Base-by-base conservation (phyloP, 345 rosid genomes). In the Arabidopsis suecica region DNA sequence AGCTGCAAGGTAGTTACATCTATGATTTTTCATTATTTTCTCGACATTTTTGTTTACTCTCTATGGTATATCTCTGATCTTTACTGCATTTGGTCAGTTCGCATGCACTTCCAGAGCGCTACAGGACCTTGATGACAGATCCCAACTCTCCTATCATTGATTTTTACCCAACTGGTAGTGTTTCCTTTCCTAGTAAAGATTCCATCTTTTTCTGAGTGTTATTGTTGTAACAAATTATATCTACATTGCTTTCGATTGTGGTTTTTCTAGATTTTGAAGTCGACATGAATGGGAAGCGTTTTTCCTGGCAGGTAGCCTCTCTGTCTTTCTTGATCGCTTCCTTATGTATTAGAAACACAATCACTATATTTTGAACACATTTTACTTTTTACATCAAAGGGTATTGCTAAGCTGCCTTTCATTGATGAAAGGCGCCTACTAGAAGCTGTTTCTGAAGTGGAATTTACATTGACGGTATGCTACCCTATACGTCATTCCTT, bases 241-340 rank as follows among this genome's bases (percentile, higher is more conserved):
- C 22, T 9, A 33, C 18, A 20, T 51, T 9, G 11, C 56, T 56
- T 68, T 68, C 18, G 61, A 10, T 7, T 38, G 62, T 16, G 18
- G 18, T 80, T 60, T 45, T 64, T 71, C 20, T 55, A 93, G 97
- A 96, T 81, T 96, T 96, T 79, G 96, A 91, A 79, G 89, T 96
- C 71, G 99, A 96, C 83, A 96, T 93, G 94, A 86, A 87, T 77
- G 99, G 99, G 45, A 96, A 93, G 81, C 93, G 97, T 37, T 93
- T 22, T 77, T 73, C 96, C 5, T 93, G 99, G 99, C 98, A 91
- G 96, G 98, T 87, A 50, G 44, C 55, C 63, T 12, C 40, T 73
- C 50, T 45, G 32, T 72, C 77, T 40, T 71, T 47, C 58, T 5
- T 48, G 16, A 14, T 77, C 30, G 32, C 53, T 75, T 18, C 13